Base-by-base conservation (phyloP, 2,329 filamentous ascomycete genomes). In the Venturia carpophila region DNA sequence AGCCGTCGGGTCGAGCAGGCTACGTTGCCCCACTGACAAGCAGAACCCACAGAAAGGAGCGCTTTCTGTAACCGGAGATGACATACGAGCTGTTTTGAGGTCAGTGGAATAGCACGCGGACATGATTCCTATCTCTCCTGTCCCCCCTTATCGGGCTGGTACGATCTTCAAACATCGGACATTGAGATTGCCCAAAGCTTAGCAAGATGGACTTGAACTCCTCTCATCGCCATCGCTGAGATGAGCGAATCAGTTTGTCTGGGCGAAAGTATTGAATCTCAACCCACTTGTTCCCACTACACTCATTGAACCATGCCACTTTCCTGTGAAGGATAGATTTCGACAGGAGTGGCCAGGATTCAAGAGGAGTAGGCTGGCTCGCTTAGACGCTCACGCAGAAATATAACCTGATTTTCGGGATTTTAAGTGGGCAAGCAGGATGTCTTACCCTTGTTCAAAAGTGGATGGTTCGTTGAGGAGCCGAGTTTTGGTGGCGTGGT, bases 381-480 rank as follows among this genome's bases (percentile, higher is more conserved):
- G 52, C 52, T 58, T 58, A 37, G 52, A 58, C 52, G 52, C 52
- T 37, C 19, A 27, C 52, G 30, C 52, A 37, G 52, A 37, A 27
- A 58, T 39, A n/a, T 15, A 9, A n/a, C 17, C 30, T 58, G 52
- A 58, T 37, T 58, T 15, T 37, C 52, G 52, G 52, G 52, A 56
- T 34, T 34, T 34, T 17, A 49, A 21, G 45, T 24, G 45, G 45
- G n/a, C 21, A 52, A 52, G 47, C 47, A 27, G 52, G 30, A 37
- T 4, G 27, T 19, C 17, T 37, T 11, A 21, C 10, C 52, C 52
- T 58, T 58, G 52, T 21, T 37, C 52, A 15, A 19, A 10, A 13
- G 15, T 56, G 52, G 30, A 56, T 4, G 5, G 52, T 34, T 37
- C 1, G 30, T 19, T 37, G 52, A 13, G 6, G 17, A 56, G 30